Evolutionary conservation across 805 yeast genomes (phyloP).

Genomic region (Dipodascopsis uninucleata): DNA sequence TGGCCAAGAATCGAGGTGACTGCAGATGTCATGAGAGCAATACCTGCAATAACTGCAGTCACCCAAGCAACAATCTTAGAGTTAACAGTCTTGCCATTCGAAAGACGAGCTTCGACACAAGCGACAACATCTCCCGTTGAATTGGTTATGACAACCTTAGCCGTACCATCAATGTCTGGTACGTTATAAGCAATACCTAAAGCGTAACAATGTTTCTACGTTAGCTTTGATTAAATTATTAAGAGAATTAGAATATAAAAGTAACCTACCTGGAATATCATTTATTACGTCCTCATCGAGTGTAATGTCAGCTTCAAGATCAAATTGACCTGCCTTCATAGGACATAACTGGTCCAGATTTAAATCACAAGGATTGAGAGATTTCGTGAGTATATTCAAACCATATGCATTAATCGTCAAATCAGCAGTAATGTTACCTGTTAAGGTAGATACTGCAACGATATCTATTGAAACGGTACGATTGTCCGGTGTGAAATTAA

Average conservation of each 20-base stretch:
- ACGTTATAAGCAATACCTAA: constrained; percentile 68
- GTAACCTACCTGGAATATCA: constrained; percentile 60
- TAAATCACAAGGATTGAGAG: constrained; percentile 63
- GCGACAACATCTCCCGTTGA: constrained; percentile 52
- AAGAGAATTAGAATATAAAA: no score
- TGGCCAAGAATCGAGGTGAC: constrained; percentile 83
- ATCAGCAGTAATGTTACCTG: constrained; percentile 65
- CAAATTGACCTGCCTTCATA: constrained; percentile 79
- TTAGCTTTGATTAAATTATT: no score
- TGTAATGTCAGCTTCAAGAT: constrained; percentile 51
- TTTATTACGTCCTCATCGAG: constrained; percentile 44
- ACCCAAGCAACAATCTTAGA: constrained; percentile 94
- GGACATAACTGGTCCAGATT: constrained; percentile 68
- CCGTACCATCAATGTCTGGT: constrained; percentile 93
- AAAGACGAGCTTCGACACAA: constrained; percentile 82
- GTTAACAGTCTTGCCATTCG: constrained; percentile 91
- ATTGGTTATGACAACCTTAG: constrained; percentile 63
- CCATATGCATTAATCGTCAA: constrained; percentile 78
- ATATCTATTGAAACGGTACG: constrained; percentile 61
- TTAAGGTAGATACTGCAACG: constrained; percentile 73
- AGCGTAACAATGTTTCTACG: background rate
- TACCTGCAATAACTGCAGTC: constrained; percentile 83
- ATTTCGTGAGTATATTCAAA: constrained; percentile 52
- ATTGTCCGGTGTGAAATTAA: constrained; percentile 64
- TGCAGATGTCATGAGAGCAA: constrained; percentile 85